Base-by-base conservation (phyloP, 2,329 filamentous ascomycete species). In the Fusarium sp. region DNA sequence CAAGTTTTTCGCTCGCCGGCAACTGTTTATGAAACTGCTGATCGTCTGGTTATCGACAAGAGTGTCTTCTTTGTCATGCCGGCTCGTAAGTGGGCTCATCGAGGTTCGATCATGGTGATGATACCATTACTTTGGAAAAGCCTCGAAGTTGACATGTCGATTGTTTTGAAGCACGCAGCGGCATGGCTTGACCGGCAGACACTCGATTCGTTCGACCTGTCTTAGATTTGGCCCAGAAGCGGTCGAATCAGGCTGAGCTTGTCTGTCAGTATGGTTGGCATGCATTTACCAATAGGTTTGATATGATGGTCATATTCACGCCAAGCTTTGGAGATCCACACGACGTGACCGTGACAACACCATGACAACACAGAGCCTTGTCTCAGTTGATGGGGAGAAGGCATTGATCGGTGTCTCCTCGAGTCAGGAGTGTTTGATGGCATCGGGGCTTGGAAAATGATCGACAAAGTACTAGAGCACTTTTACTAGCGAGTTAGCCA, bases 1-100 rank as follows among this genome's bases (percentile, higher is more conserved):
- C 68, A 66, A 70, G 34, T 66, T 66, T 70, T 56, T 37, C 7
- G 9, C n/a, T 50, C 25, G 6, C 32, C 5, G 11, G 16, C 7
- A 32, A 66, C 35, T 20, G 18, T 20, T 23, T 41, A 56, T 39
- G 34, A 58, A 20, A 18, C 48, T 70, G 61, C 34, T 62, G 41
- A 62, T 70, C 56, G 10, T 27, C 39, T 11, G 30, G 35, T 37
- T 18, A 18, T 41, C 27, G 25, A 52, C 2, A 32, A 16, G 50
- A 27, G 3, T 14, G 20, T n/a, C 20, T 34, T 10, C 8, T 35
- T n/a, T 34, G 32, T 32, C 18, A n/a, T 20, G 10, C 30, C n/a
- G 16, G 10, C 25, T 39, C 25, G 41, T n/a, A 11, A 54, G 43
- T 3, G 11, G 32, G n/a, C n/a, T 27, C 18, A 10, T 45, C 9